Evolutionary conservation across 306 rosid species (phyloP), one percentile per base, ranked within the genome.

Genomic region (Cucumis melo): DNA sequence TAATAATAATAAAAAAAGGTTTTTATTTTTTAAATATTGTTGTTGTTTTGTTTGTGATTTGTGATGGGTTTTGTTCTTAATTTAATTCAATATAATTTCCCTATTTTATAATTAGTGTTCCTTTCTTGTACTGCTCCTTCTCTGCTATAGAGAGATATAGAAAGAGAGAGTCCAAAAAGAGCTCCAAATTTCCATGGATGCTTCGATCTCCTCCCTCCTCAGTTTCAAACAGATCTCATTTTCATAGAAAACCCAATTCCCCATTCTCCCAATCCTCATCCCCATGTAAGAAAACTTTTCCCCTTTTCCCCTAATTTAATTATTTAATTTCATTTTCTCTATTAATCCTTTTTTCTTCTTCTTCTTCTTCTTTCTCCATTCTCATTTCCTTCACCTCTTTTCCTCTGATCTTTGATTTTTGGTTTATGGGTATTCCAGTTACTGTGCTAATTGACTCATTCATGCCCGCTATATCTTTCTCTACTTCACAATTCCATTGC

Each of bases 211-310:
- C 82, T 73, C 73, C 83, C 67, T 82, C 74, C 74, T 74, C 87
- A 72, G 76, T 82, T 76, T 84, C 89, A 62, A 78, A 68, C 58
- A 42, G 58, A 70, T 83, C 82, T 84, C 79, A n/a, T 85, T 85
- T 20, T 54, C 58, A 17, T 54, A 54, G 78, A 81, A 81, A 67
- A 17, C 56, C 57, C 70, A 51, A 51, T 14, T 73, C 83, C 32
- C 56, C 51, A 46, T 10, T 46, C 55, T 19, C 51, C 11, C 51
- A 12, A 42, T 42, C 11, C 56, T n/a, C 51, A 11, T 67, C 54
- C 34, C 80, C 91, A 88, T 86, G 97, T 95, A 92, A 90, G 91
- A 87, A 75, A 34, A 15, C 14, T 64, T 77, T 50, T 46, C 36
- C 21, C 2, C 13, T 6, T 64, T 12, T 50, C 15, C 42, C 53